Base-by-base conservation (phyloP, 1,139 yeast genomes). In the Arxiozyma bovina region DNA sequence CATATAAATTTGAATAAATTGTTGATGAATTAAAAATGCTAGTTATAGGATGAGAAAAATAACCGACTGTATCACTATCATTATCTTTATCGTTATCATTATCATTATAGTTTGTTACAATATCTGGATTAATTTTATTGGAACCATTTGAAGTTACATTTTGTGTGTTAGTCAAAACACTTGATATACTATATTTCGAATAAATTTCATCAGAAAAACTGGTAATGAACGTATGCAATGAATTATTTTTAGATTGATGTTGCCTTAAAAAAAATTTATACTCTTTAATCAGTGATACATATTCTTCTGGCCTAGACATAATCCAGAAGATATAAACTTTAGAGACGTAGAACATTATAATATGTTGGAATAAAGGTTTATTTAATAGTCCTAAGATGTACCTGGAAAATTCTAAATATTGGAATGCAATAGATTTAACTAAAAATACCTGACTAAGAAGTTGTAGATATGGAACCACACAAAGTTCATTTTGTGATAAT, bases 291-390 rank as follows among this genome's bases (percentile, higher is more conserved):
- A 63, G 42, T 12, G 52, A 53, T 20, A 58, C 47, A 48, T 63
- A 66, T 46, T 67, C 68, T 23, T 52, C 51, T 8, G 70, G 68
- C 46, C 70, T 56, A 8, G 70, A 60, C 62, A 67, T 60, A 27
- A 68, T 61, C 71, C 71, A 68, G 48, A 61, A 61, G 51, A 60
- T 58, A 11, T 66, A 51, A 1, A 69, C 58, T 44, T 63, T 66
- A 6, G 69, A 60, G 11, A 67, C 61, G 49, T 59, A 67, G 53
- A 58, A 61, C 48, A 68, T 56, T 47, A 66, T 51, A 21, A 63
- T 46, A 51, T 67, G 63, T 48, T 62, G 66, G 44, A 60, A 61
- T 6, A 63, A 57, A 4, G 63, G 60, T 48, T 60, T 67, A 51
- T 59, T 61, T 48, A 64, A 53, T 23, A 54, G 51, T 21, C 52